phyloP scores from a whole-genome alignment of 768 basidiomycete species.

The Mycena rebaudengoi region DNA sequence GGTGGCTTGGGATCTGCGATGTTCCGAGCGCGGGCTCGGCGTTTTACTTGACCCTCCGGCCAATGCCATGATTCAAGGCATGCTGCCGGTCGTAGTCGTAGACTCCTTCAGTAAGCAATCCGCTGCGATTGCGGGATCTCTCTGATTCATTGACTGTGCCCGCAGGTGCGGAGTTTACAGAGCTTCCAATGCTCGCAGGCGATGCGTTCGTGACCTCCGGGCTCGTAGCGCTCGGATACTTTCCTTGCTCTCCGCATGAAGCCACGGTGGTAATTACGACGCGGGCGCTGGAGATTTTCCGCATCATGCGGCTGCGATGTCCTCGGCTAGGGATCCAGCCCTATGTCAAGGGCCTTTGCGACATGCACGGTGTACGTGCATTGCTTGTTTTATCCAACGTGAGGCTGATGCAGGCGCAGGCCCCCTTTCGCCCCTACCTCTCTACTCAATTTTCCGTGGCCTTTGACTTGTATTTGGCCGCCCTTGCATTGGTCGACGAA shows the following conservation, averaged over 20 bases:
- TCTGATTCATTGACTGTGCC: neutral
- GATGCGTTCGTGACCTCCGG: neutral
- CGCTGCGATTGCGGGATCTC: neutral
- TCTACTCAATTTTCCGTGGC: conserved; percentile 34
- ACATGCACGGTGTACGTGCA: conserved; percentile 18
- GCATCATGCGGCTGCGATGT: conserved; percentile 5
- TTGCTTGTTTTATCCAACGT: too few relatives aligned
- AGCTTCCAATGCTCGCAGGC: neutral
- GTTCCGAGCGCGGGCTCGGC: neutral
- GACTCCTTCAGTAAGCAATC: conserved; percentile 4
- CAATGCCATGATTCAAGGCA: neutral
- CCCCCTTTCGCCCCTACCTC: conserved; percentile 18
- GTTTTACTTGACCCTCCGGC: neutral
- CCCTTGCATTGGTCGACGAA: conserved; percentile 28
- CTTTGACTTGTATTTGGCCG: conserved; percentile 46
- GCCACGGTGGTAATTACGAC: conserved; percentile 8
- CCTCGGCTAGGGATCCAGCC: conserved; percentile 25
- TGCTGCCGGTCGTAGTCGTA: neutral
- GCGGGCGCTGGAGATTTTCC: conserved; percentile 20
- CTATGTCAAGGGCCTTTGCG: conserved; percentile 20
- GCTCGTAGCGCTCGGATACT: conserved; percentile 13
- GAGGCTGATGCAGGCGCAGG: too few relatives aligned
- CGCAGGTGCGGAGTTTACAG: neutral
- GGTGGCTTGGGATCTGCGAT: neutral
- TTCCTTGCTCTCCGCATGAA: conserved; percentile 8